Base-by-base conservation (phyloP, 2,329 filamentous ascomycete species). In the Trichoderma citrinoviride region DNA sequence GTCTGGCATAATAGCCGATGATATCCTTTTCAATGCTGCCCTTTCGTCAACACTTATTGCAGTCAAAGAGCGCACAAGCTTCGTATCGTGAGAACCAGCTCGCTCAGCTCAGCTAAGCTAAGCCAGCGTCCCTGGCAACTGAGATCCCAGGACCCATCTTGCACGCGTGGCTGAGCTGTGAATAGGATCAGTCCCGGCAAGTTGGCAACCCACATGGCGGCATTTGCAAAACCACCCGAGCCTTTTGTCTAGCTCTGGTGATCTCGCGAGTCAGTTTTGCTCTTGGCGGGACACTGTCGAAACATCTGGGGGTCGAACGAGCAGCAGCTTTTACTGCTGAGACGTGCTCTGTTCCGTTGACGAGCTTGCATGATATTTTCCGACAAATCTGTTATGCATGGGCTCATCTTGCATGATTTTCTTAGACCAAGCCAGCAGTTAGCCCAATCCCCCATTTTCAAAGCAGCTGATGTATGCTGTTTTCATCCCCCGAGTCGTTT, bases 251-350 rank as follows among this genome's bases (percentile, higher is more conserved):
- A 50, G 53, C 5, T 33, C 15, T 8, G 46, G 27, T 33, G 50
- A 57, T 57, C 43, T 50, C 23, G 25, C 52, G 58, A 62, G 58
- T 62, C 58, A 62, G 49, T 46, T 29, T 19, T 53, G 14, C 2
- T 12, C 37, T 29, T 62, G n/a, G n/a, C 41, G 19, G 25, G 47
- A 53, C 37, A 3, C 25, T 12, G 3, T 19, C 43, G 41, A 10
- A 33, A 33, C 23, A n/a, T 29, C 15, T 33, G 19, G 19, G 43
- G 29, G 17, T 12, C 21, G 21, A 10, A n/a, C 5, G 17, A 43
- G 10, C 37, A 25, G 25, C 29, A 29, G 33, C 14, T 8, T 37
- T 8, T 10, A 17, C 6, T 25, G 12, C 17, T n/a, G 37, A 54
- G 44, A 52, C 57, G 23, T 33, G 47, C 17, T 0, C 8, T 52